Evolutionary conservation across 305 asterid genomes (phyloP).

Genomic region (Euphrasia arctica): DNA sequence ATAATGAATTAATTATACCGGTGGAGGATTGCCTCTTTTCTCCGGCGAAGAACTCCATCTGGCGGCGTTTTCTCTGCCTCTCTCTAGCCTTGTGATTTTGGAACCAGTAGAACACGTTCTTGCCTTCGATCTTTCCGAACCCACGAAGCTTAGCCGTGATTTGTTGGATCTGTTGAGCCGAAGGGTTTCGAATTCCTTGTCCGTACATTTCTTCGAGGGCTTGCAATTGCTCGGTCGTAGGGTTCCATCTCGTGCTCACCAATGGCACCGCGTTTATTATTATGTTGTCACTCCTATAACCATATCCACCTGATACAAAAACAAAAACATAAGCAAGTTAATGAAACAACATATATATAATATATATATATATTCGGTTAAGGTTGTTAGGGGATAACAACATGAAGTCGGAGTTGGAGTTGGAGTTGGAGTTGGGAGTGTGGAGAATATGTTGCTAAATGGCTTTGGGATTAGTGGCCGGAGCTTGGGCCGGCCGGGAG

Average conservation of each 20-base stretch:
- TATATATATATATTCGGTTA: not conserved
- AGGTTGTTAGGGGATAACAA: not conserved
- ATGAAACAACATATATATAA: too few species aligned
- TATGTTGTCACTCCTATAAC: slow-evolving; percentile 21
- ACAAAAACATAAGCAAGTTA: not conserved
- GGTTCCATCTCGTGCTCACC: slow-evolving; percentile 74
- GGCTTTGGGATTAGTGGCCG: slow-evolving; percentile 31
- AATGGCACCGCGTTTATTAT: slow-evolving; percentile 23
- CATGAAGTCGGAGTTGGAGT: not conserved
- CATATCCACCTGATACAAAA: slow-evolving; percentile 14
- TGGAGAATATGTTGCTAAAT: not conserved
- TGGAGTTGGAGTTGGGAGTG: not conserved
- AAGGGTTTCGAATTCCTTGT: slow-evolving; percentile 61
- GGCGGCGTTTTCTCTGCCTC: slow-evolving; percentile 61
- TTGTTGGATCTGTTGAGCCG: slow-evolving; percentile 74
- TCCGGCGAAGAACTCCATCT: slow-evolving; percentile 24
- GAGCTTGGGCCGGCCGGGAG: slow-evolving; percentile 13
- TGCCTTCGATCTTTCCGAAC: slow-evolving; percentile 76
- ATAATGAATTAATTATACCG: too few species aligned
- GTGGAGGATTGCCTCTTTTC: slow-evolving; percentile 14
- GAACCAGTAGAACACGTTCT: slow-evolving; percentile 87
- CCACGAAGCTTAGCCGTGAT: slow-evolving; percentile 56
- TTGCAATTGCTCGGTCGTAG: slow-evolving; percentile 76
- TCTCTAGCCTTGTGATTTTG: slow-evolving; percentile 86
- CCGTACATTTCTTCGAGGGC: slow-evolving; percentile 74